A percentile compares a stretch with the other conserved stretches of the same genome.
Conservation (phyloP, 2,329 filamentous ascomycete genomes). For the Trichoderma koningiopsis region DNA sequence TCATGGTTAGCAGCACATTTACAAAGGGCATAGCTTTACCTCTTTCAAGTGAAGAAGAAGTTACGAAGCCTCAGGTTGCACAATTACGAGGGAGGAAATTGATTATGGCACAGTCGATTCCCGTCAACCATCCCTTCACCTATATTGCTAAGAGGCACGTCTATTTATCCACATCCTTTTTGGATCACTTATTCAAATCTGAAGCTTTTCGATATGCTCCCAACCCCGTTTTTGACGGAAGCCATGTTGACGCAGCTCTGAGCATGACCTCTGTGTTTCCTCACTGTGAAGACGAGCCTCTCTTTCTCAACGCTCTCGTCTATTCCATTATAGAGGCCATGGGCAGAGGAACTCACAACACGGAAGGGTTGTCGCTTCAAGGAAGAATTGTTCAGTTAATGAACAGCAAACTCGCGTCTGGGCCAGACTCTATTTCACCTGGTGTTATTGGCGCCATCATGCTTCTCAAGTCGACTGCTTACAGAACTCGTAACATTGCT, state of each 20-base stretch:
- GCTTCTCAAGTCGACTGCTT: not conserved
- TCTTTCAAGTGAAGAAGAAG: not conserved
- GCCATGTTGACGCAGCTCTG: not conserved
- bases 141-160: not conserved
- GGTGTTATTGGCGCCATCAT: not conserved
- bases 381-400: not conserved
- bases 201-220: not conserved
- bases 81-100: not conserved
- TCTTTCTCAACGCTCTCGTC: not conserved
- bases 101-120: not conserved
- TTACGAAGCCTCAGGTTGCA: not conserved
- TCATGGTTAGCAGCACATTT: not conserved
- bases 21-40: not conserved
- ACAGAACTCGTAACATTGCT: not conserved
- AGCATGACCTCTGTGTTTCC: not conserved
- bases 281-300: not conserved
- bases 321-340: not conserved
- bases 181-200: not conserved
- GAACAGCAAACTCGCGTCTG: not conserved
- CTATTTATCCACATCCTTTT: not conserved
- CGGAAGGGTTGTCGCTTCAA: not conserved
- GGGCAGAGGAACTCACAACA: not conserved
- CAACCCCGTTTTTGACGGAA: not conserved
- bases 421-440: not conserved
- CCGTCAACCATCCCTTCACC: not conserved